Percentiles rank a stretch among this genome's conserved stretches.
Evolutionary conservation across 225 moss, liverwort and hornwort species (phyloP).

Genomic region (Sphagnum tenellum): DNA sequence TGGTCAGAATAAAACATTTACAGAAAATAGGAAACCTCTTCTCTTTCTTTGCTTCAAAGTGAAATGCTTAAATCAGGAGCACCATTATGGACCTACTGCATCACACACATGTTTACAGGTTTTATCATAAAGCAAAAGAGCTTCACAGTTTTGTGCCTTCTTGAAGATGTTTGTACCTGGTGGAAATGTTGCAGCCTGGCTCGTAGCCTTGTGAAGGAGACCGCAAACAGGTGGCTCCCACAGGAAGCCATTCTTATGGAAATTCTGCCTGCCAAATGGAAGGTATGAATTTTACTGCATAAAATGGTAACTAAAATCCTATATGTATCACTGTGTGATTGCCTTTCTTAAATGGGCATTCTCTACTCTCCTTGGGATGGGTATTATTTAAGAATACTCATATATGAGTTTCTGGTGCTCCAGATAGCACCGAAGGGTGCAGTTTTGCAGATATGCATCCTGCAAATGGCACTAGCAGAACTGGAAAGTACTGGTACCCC

Average conservation of each 20-base stretch:
- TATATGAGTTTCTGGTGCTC: not conserved
- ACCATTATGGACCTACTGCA: no score
- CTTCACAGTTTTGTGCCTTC: not conserved
- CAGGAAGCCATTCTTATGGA: slow-evolving; percentile 56
- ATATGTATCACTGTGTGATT: no score
- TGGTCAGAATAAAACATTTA: no score
- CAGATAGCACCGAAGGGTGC: slow-evolving; percentile 39
- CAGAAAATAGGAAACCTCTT: no score
- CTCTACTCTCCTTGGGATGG: no score
- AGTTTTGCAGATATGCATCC: slow-evolving; percentile 52
- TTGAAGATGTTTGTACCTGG: not conserved
- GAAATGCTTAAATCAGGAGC: no score
- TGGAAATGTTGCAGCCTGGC: slow-evolving; percentile 18
- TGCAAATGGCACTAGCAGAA: slow-evolving; percentile 69
- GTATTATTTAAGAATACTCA: no score
- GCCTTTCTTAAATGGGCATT: no score
- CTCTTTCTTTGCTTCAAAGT: no score
- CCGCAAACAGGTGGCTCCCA: slow-evolving; percentile 43
- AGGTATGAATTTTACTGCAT: slow-evolving; percentile 3
- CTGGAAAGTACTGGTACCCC: slow-evolving; percentile 42
- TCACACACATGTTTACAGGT: no score
- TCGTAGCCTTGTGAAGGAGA: slow-evolving; percentile 32
- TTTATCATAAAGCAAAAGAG: no score
- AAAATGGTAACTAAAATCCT: no score
- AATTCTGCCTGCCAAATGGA: slow-evolving; percentile 61